phyloP scores from a whole-genome alignment of 345 rosid species.

The Schrenkiella parvula region DNA sequence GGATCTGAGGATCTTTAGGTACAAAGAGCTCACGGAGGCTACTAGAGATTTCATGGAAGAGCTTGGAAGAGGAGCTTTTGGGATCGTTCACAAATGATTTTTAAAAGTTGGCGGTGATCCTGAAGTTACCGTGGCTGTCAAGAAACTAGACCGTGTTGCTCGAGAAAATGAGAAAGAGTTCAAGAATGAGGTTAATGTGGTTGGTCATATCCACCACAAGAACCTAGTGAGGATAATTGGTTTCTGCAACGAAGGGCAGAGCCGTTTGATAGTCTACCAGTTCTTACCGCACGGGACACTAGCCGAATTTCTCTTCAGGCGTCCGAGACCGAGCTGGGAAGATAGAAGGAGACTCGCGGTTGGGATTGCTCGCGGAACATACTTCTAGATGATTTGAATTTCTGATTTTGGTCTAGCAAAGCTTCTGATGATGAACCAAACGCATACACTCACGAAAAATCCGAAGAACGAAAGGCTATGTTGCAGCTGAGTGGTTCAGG shows the following conservation, averaged over 20 bases:
- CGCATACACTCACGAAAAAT: constrained; percentile 34
- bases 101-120: constrained; percentile 16
- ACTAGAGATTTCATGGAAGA: constrained; percentile 37
- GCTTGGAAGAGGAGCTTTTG: constrained; percentile 45
- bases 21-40: constrained; percentile 32
- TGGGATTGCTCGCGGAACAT: constrained; percentile 41
- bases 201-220: constrained; percentile 46
- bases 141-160: constrained; percentile 33
- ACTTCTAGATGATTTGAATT: constrained; percentile 40
- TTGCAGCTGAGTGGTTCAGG: constrained; percentile 49
- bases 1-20: constrained; percentile 40
- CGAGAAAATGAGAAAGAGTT: constrained; percentile 42
- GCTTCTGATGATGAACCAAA: constrained; percentile 38
- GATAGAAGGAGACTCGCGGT: constrained; percentile 31
- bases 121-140: constrained; percentile 41
- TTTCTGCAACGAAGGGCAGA: constrained; percentile 35
- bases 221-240: constrained; percentile 47
- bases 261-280: constrained; percentile 44
- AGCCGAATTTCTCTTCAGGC: constrained; percentile 33
- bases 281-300: constrained; percentile 39
- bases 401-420: constrained; percentile 48
- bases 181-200: constrained; percentile 40
- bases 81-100: constrained; percentile 41
- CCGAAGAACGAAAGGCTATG: constrained; percentile 46
- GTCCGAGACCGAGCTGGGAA: constrained; percentile 39